Evolutionary conservation across 441 rosid species (phyloP).

Genomic region (Populus hybrid): DNA sequence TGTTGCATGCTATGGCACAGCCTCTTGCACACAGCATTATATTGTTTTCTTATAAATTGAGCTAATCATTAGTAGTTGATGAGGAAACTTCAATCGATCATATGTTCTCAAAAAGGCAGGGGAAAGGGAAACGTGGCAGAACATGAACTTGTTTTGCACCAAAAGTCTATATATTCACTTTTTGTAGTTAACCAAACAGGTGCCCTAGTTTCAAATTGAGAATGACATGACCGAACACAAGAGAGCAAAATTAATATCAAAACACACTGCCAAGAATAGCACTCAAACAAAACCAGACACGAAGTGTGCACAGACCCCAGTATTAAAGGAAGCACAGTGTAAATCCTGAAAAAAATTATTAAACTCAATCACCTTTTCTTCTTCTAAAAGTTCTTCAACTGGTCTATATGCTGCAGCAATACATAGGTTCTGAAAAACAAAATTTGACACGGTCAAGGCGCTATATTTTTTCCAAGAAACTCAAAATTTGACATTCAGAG

Average conservation of each 20-base stretch:
- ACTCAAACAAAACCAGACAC: not conserved
- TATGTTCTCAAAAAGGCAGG: not conserved
- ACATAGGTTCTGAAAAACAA: conserved; percentile 72
- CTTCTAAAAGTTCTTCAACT: conserved; percentile 80
- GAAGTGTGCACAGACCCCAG: not conserved
- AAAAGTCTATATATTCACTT: not conserved
- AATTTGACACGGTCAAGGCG: conserved; percentile 5
- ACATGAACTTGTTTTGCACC: not conserved
- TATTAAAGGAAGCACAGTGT: not conserved
- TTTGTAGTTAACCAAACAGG: not conserved
- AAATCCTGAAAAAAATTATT: not conserved
- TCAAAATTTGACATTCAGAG: not conserved
- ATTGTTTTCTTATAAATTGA: not conserved
- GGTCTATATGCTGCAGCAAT: conserved; percentile 94
- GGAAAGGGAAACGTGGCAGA: not conserved
- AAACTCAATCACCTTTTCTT: conserved; percentile 46
- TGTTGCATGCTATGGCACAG: not conserved
- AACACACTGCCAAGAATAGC: not conserved
- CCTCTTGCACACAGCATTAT: not conserved
- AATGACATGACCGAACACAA: not conserved
- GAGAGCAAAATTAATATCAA: not conserved
- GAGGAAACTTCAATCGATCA: not conserved
- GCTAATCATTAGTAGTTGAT: not conserved
- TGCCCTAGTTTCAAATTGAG: not conserved
- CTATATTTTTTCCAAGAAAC: conserved; percentile 1